phyloP scores from a whole-genome alignment of 768 basidiomycete genomes.

The Obba rivulosa region DNA sequence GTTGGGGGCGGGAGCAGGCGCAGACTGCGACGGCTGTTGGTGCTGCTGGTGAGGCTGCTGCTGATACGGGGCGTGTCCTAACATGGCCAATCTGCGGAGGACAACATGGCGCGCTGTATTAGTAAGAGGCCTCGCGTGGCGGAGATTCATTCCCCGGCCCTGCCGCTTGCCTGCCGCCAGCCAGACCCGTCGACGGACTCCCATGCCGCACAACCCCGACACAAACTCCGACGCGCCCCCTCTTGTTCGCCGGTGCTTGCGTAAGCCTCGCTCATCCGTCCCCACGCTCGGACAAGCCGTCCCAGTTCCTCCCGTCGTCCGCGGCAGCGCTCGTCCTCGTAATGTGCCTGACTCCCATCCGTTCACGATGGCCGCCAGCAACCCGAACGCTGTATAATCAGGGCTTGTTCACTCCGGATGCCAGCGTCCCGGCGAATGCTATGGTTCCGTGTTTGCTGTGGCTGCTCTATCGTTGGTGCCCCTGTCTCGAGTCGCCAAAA shows the following conservation, averaged over 20 bases:
- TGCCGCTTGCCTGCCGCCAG: neutral
- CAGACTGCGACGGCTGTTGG: slow-evolving; percentile 10
- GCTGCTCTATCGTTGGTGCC: too few relatives aligned
- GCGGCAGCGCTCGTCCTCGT: neutral
- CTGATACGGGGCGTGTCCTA: slow-evolving; percentile 25
- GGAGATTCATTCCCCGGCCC: slow-evolving; percentile 9
- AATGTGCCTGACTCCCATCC: neutral
- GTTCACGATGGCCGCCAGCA: too few relatives aligned
- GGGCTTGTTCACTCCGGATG: too few relatives aligned
- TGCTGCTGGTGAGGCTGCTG: slow-evolving; percentile 20
- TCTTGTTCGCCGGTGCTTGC: neutral
- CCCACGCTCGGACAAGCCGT: neutral
- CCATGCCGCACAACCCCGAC: neutral
- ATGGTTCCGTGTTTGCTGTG: too few relatives aligned
- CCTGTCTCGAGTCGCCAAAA: too few relatives aligned
- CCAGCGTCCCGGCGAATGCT: too few relatives aligned
- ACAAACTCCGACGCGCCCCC: neutral
- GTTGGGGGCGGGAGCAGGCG: slow-evolving; percentile 9
- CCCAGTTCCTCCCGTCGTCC: neutral
- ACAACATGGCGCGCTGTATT: slow-evolving; percentile 21
- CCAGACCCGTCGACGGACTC: neutral
- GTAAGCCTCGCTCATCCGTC: neutral
- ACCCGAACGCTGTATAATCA: neutral
- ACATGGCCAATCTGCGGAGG: slow-evolving; percentile 25
- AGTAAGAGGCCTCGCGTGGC: slow-evolving; percentile 27